Evolutionary conservation across 2,329 filamentous ascomycete genomes (phyloP), one percentile per base, ranked within the genome.

Genomic region (Botrytis cinerea): DNA sequence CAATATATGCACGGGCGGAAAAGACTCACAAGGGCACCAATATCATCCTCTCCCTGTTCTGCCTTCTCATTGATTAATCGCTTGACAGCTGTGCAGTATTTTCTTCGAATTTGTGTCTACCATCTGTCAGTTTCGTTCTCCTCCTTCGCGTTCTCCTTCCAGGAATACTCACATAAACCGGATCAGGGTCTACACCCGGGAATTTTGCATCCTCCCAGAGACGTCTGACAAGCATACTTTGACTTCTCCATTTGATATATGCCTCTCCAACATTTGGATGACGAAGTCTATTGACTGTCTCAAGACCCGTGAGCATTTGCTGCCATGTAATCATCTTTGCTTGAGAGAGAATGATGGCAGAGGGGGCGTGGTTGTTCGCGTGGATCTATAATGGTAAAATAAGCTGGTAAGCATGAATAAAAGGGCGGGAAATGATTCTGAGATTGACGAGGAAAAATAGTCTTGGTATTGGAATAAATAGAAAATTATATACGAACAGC

Each of bases 231-330:
- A 68, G 48, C 66, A 68, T 68, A 22, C 43, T 10, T 22, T 68
- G 66, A 43, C 66, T 68, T 68, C 48, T 68, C 66, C 66, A 68
- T 14, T 57, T 43, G 3, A 68, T 68, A 18, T 68, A 68, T 32
- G 20, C 48, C 38, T 68, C 35, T 10, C 6, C 1, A 18, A 68
- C 48, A 32, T 45, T 43, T 7, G 66, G 35, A 28, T 68, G 48
- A 20, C 66, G 48, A 40, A 43, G 6, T 43, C 38, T 43, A 32
- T 68, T 68, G 20, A 57, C 14, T 0, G n/a, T 8, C 12, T 68
- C 48, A 38, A 68, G 16, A 18, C 12, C 32, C 3, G n/a, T 10
- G 10, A 68, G 66, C 66, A 68, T 68, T 45, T 57, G 48, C 32
- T 68, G 35, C 66, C 66, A 68, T n/a, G 48, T 43, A 2, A 6